Evolutionary conservation across 169 alveolate species (phyloP).

Genomic region (Theileria luwenshuni): DNA sequence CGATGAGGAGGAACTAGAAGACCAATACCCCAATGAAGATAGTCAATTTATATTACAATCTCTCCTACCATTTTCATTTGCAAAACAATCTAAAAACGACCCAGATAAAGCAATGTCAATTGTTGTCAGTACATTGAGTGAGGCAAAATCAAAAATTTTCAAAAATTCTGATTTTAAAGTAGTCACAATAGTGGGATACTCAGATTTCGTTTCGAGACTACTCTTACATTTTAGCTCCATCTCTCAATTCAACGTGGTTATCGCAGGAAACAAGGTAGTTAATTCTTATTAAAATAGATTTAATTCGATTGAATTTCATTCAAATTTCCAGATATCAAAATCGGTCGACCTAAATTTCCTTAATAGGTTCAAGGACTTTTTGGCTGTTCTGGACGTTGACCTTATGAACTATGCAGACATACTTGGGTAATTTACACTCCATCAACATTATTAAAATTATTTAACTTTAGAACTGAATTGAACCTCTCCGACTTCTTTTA

Average conservation of each 20-base stretch:
- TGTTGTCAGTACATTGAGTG: conserved; percentile 29
- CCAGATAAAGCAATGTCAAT: conserved; percentile 10
- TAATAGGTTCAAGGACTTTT: conserved; percentile 42
- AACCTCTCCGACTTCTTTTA: conserved; percentile 30
- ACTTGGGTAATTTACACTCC: conserved; percentile 12
- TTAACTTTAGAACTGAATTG: conserved; percentile 31
- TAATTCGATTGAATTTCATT: not conserved
- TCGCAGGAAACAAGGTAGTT: conserved; percentile 23
- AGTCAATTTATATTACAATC: not conserved
- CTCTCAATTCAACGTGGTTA: conserved; percentile 37
- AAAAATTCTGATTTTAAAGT: conserved; percentile 22
- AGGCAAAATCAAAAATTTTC: conserved; percentile 28
- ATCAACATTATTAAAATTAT: not conserved
- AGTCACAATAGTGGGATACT: conserved; percentile 51
- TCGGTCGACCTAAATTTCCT: conserved; percentile 15
- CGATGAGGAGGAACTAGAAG: not conserved
- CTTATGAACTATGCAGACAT: conserved; percentile 42
- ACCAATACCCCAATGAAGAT: not conserved
- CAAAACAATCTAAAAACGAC: not conserved
- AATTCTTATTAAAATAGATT: too few species aligned
- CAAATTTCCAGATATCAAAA: conserved; percentile 7
- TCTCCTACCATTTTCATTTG: not conserved
- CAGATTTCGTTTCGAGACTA: conserved; percentile 41
- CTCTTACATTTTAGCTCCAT: conserved; percentile 41
- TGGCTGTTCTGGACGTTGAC: conserved; percentile 61